Conservation (phyloP, 2,329 filamentous ascomycete genomes). For the Chaetomiaceae sp. region DNA sequence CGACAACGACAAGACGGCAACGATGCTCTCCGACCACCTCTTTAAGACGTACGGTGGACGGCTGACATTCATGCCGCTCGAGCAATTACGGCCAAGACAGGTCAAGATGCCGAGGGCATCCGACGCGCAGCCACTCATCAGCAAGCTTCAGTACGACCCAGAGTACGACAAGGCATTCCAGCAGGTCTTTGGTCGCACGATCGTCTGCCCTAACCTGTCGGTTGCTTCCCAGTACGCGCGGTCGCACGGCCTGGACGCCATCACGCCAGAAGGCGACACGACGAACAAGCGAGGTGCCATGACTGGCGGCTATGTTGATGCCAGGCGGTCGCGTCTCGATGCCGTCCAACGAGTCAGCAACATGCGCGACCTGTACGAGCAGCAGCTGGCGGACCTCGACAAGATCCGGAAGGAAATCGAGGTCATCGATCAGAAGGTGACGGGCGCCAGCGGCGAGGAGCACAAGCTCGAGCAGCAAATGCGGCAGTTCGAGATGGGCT, state of each 20-base stretch:
- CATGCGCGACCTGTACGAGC: conserved; percentile 70
- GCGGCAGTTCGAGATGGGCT: conserved; percentile 73
- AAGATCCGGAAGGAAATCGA: conserved; percentile 69
- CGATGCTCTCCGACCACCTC: conserved; percentile 71
- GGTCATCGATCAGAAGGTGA: conserved; percentile 81
- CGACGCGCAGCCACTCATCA: conserved; percentile 82
- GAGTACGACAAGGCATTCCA: conserved; percentile 80
- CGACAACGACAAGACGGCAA: conserved; percentile 83
- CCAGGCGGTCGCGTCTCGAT: conserved; percentile 78
- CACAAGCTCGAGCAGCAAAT: conserved; percentile 78
- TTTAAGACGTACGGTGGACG: conserved; percentile 76
- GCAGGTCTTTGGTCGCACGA: conserved; percentile 92
- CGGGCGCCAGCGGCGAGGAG: conserved; percentile 73
- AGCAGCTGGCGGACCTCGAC: conserved; percentile 55
- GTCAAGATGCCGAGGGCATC: conserved; percentile 77
- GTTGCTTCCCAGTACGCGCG: conserved; percentile 87
- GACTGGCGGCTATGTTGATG: conserved; percentile 90
- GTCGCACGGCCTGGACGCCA: conserved; percentile 85
- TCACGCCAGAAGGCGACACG: conserved; percentile 90
- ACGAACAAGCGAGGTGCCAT: conserved; percentile 93
- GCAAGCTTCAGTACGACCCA: conserved; percentile 74
- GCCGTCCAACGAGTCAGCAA: conserved; percentile 71
- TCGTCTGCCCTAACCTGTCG: conserved; percentile 85
- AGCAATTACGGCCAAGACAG: conserved; percentile 66
- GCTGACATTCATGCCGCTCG: conserved; percentile 91